phyloP scores from a whole-genome alignment of 2,329 filamentous ascomycete genomes.

The Colletotrichum echinochloae region DNA sequence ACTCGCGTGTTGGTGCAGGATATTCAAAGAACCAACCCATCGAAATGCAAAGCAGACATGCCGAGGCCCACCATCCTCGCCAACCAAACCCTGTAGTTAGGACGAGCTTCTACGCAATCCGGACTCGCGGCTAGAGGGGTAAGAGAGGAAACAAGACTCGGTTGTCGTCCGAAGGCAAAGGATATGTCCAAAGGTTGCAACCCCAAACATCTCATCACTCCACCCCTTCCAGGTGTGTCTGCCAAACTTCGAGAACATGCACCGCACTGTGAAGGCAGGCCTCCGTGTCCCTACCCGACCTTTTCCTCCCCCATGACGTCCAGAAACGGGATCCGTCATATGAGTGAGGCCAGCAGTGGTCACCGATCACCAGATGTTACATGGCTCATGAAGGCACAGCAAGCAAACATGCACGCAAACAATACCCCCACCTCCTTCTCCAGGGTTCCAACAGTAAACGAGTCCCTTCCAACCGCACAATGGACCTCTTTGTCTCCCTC shows the following conservation, averaged over 20 bases:
- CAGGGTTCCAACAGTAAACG: background rate
- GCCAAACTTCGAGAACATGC: constrained; percentile 9
- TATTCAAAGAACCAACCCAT: background rate
- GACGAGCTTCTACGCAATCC: constrained; percentile 7
- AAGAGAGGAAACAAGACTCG: background rate
- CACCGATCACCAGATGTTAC: background rate
- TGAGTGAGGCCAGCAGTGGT: background rate
- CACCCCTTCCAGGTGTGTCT: background rate
- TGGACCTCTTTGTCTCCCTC: background rate
- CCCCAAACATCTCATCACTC: constrained; percentile 5
- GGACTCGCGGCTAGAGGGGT: background rate
- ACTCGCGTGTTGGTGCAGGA: constrained; percentile 12
- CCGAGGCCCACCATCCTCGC: constrained; percentile 15
- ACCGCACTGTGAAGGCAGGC: constrained; percentile 11
- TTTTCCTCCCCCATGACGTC: background rate
- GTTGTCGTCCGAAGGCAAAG: background rate
- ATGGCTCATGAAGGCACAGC: background rate
- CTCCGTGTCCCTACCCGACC: constrained; percentile 6
- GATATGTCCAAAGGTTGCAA: background rate
- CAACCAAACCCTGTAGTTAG: constrained; percentile 1
- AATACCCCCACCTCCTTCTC: background rate
- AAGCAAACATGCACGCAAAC: constrained; percentile 25
- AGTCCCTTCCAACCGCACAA: background rate
- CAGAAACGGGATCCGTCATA: background rate
- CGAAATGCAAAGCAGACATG: constrained; percentile 15